Evolutionary conservation across 2,329 filamentous ascomycete species (phyloP).

Genomic region (Fusarium oligoseptatum): DNA sequence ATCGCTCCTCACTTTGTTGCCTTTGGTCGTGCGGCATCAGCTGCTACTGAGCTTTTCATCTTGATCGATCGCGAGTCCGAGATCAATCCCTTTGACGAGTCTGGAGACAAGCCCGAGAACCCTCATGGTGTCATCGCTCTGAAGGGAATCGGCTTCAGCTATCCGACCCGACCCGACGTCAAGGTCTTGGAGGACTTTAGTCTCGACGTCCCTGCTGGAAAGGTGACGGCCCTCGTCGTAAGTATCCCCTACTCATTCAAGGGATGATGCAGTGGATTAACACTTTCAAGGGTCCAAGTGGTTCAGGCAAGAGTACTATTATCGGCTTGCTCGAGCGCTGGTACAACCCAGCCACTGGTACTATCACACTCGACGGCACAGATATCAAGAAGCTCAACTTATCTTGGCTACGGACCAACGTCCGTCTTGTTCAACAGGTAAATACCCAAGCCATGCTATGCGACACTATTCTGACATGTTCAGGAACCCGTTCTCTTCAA

Average conservation of each 20-base stretch:
- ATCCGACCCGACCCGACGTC: conserved; percentile 57
- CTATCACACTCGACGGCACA: conserved; percentile 50
- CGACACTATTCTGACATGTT: not conserved
- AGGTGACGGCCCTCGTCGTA: conserved; percentile 57
- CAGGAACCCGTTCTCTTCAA: conserved; percentile 55
- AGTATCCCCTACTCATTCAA: not conserved
- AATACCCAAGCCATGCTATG: not conserved
- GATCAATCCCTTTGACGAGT: conserved; percentile 50
- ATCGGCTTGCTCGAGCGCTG: conserved; percentile 54
- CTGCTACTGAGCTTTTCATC: conserved; percentile 36
- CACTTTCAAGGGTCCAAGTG: conserved; percentile 41
- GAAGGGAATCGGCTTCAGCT: conserved; percentile 55
- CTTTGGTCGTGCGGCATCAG: conserved; percentile 51
- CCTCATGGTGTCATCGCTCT: conserved; percentile 51
- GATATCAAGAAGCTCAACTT: conserved; percentile 49
- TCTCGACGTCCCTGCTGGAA: conserved; percentile 57
- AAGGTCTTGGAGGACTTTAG: conserved; percentile 56
- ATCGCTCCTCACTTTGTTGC: conserved; percentile 51
- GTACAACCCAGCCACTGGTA: conserved; percentile 49
- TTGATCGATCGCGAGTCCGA: conserved; percentile 52
- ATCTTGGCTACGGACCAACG: conserved; percentile 52
- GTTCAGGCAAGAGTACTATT: conserved; percentile 55
- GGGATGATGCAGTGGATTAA: not conserved
- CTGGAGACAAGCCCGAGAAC: conserved; percentile 44
- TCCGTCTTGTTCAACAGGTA: conserved; percentile 51